Evolutionary conservation across 768 basidiomycete genomes (phyloP), one percentile per base, ranked within the genome.

Genomic region (Gloeostereum incarnatum): DNA sequence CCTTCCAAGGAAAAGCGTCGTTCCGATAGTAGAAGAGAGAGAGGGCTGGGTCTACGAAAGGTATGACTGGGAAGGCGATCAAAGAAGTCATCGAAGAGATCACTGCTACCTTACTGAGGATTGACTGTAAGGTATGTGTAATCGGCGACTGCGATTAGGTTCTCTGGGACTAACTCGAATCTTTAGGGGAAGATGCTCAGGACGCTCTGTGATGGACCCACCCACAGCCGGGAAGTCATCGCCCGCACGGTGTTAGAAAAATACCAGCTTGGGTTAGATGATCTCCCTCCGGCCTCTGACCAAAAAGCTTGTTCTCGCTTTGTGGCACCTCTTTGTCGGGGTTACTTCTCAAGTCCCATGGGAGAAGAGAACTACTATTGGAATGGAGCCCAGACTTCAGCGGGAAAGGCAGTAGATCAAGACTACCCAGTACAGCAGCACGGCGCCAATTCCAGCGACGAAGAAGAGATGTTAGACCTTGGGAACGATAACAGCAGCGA

Each of bases 171-270:
- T 42, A 27, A 41, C 51, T 53, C 16, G 49, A 27, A n/a, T 24
- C 31, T 40, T 34, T 40, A 81, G 76, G 84, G 84, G 14, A 79
- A 75, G 56, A 71, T 84, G 41, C 53, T 88, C 41, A 69, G 71
- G 50, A 69, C 61, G 45, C 62, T 87, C 21, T 63, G 62, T 16
- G 74, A 80, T 2, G 49, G 46, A 3, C 68, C 71, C 51, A 61
- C 63, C 8, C 54, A 42, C 33, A 55, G 83, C 29, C 58, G 62
- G 18, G 54, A 61, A 4, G 46, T 50, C 5, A 61, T 86, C 33
- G 58, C 62, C 23, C 51, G 59, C 30, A 53, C 63, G n/a, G 68
- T 77, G 16, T 45, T 73, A 23, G 61, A 64, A 39, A 68, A 65
- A 36, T 72, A 80, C 52, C 63, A 65, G 23, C 46, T 85, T 13